Conservation (phyloP, 768 basidiomycete genomes). For the Tephrocybe sp. region DNA sequence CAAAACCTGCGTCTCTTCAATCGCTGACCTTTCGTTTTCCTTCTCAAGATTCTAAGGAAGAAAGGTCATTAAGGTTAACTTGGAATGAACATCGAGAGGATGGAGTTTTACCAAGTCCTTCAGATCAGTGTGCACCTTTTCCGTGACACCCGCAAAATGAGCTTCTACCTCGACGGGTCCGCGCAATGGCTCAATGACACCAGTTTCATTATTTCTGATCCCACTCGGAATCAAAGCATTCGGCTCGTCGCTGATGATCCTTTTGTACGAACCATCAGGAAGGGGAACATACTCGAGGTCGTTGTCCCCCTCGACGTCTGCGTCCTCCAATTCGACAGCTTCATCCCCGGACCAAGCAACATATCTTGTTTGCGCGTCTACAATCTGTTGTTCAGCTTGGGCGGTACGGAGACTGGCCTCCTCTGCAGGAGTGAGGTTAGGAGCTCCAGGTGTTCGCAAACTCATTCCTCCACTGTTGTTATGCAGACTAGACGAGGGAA, state of each 20-base stretch:
- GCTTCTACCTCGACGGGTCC: slow-evolving; percentile 33
- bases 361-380: slow-evolving; percentile 60
- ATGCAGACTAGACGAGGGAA: slow-evolving; percentile 59
- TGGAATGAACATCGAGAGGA: not conserved
- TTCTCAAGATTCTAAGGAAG: slow-evolving; percentile 11
- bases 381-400: slow-evolving; percentile 56
- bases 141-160: slow-evolving; percentile 49
- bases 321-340: slow-evolving; percentile 45
- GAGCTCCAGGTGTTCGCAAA: slow-evolving; percentile 24
- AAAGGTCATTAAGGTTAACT: not conserved
- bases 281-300: slow-evolving; percentile 42
- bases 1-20: slow-evolving; percentile 46
- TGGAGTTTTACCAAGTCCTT: slow-evolving; percentile 51
- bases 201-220: slow-evolving; percentile 47
- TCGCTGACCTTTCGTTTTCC: slow-evolving; percentile 15
- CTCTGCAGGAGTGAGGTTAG: slow-evolving; percentile 52
- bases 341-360: slow-evolving; percentile 64
- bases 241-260: slow-evolving; percentile 14
- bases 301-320: slow-evolving; percentile 61
- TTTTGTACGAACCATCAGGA: slow-evolving; percentile 34
- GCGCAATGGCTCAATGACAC: slow-evolving; percentile 44
- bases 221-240: slow-evolving; percentile 48
- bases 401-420: slow-evolving; percentile 51
- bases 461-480: slow-evolving; percentile 56
- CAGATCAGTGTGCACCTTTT: slow-evolving; percentile 50